phyloP scores from a whole-genome alignment of 2,329 filamentous ascomycete genomes.

The Sarocladium brachiariae region DNA sequence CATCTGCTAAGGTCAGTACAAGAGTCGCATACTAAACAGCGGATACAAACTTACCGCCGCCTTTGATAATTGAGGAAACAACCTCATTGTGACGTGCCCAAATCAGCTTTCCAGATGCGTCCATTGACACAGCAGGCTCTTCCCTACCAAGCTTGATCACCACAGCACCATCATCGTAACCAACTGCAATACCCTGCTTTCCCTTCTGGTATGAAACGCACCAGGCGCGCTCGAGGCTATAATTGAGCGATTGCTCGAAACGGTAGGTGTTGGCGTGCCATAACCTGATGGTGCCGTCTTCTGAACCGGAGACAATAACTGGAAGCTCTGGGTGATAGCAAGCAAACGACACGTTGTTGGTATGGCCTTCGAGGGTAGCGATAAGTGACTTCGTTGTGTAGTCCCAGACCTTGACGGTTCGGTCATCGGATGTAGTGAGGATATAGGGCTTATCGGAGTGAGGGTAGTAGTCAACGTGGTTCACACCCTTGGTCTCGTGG shows the following conservation, averaged over 20 bases:
- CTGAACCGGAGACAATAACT: constrained; percentile 94
- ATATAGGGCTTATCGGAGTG: constrained; percentile 77
- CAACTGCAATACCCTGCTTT: constrained; percentile 88
- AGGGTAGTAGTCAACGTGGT: constrained; percentile 88
- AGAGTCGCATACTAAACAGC: not conserved
- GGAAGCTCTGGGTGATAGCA: constrained; percentile 96
- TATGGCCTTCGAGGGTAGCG: constrained; percentile 92
- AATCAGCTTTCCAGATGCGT: constrained; percentile 88
- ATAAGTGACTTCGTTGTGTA: constrained; percentile 98
- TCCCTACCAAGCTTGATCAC: constrained; percentile 97
- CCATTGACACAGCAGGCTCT: constrained; percentile 97
- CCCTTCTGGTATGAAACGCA: constrained; percentile 94
- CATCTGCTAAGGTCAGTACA: constrained; percentile 46
- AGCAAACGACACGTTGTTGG: constrained; percentile 95
- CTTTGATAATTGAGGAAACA: constrained; percentile 90
- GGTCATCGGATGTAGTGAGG: constrained; percentile 92
- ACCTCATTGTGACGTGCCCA: constrained; percentile 96
- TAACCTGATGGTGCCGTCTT: constrained; percentile 95
- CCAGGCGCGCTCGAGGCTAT: constrained; percentile 93
- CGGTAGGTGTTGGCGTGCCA: constrained; percentile 99
- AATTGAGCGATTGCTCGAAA: constrained; percentile 91
- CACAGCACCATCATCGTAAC: constrained; percentile 95
- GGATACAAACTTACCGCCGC: constrained; percentile 47
- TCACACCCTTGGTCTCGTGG: constrained; percentile 95
- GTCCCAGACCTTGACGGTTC: constrained; percentile 97